A percentile compares a stretch with the other conserved stretches of the same genome.
Conservation (phyloP, 2,329 filamentous ascomycete genomes). For the Talaromyces sp. region DNA sequence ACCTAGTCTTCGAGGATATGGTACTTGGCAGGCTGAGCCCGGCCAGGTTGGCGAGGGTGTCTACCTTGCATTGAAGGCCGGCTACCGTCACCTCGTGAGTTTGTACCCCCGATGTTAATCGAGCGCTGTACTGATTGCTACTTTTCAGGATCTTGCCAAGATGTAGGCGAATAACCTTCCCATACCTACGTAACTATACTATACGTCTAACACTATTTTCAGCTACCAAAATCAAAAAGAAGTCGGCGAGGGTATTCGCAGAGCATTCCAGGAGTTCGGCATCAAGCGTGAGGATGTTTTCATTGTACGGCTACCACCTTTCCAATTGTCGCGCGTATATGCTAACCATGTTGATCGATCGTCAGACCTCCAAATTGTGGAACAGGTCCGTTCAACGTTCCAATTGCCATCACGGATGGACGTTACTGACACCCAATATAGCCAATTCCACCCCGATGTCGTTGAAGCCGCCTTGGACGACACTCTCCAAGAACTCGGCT, state of each 20-base stretch:
- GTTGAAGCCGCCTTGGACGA: conserved; percentile 51
- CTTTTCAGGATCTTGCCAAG: conserved; percentile 36
- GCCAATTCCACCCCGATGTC: conserved; percentile 48
- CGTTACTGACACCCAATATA: background rate
- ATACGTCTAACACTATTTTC: background rate
- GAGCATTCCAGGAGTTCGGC: conserved; percentile 36
- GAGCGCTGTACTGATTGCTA: conserved; percentile 19
- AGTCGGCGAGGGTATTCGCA: conserved; percentile 34
- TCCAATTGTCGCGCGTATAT: background rate
- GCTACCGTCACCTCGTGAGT: conserved; percentile 40
- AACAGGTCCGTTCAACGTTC: conserved; percentile 43
- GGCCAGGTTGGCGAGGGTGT: conserved; percentile 40
- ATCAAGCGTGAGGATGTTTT: conserved; percentile 43
- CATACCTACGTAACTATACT: background rate
- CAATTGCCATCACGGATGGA: too few relatives aligned
- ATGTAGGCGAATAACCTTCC: conserved; percentile 28
- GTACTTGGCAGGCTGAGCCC: conserved; percentile 41
- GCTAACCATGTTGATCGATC: background rate
- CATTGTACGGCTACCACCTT: conserved; percentile 30
- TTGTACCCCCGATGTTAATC: too few relatives aligned
- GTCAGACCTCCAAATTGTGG: conserved; percentile 59
- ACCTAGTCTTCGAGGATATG: conserved; percentile 37
- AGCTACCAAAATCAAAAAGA: conserved; percentile 41
- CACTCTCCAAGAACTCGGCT: conserved; percentile 51
- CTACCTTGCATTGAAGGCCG: conserved; percentile 39